A percentile compares a stretch with the other conserved stretches of the same genome.
Conservation (phyloP, 1,139 yeast species). For the Debaryomyces psychrophilus region DNA sequence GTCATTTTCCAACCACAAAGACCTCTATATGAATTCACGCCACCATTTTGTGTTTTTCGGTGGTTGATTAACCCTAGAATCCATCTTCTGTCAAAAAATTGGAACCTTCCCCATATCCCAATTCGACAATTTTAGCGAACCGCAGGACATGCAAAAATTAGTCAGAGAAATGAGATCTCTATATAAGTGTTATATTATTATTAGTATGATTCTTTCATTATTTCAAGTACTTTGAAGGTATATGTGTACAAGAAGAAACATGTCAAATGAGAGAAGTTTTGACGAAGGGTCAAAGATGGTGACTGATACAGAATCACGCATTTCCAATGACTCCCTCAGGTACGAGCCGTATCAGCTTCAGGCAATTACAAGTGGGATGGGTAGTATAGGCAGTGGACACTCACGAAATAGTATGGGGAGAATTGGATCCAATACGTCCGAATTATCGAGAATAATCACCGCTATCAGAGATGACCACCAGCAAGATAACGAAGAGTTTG, state of each 20-base stretch:
- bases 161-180: too few species aligned
- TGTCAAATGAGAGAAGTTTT: neutral
- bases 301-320: constrained; percentile 2
- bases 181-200: too few species aligned
- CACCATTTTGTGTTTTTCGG: too few species aligned
- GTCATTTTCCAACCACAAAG: too few species aligned
- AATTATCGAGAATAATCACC: constrained; percentile 33
- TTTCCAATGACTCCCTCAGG: neutral
- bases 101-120: too few species aligned
- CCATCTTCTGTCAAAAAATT: too few species aligned
- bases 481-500: constrained; percentile 23
- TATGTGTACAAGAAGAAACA: neutral
- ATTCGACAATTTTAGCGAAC: too few species aligned
- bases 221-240: neutral
- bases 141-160: too few species aligned
- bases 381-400: neutral
- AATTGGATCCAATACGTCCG: constrained; percentile 22
- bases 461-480: constrained; percentile 38
- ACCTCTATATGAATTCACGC: too few species aligned
- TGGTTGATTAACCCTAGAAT: too few species aligned
- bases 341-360: constrained; percentile 1
- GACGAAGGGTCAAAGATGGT: neutral
- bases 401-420: constrained; percentile 2
- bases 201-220: neutral
- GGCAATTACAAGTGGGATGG: constrained; percentile 2